Percentiles rank a stretch among this genome's conserved stretches.
Conservation (phyloP, 1,284 basidiomycete species). For the Rhizoctonia solani region DNA sequence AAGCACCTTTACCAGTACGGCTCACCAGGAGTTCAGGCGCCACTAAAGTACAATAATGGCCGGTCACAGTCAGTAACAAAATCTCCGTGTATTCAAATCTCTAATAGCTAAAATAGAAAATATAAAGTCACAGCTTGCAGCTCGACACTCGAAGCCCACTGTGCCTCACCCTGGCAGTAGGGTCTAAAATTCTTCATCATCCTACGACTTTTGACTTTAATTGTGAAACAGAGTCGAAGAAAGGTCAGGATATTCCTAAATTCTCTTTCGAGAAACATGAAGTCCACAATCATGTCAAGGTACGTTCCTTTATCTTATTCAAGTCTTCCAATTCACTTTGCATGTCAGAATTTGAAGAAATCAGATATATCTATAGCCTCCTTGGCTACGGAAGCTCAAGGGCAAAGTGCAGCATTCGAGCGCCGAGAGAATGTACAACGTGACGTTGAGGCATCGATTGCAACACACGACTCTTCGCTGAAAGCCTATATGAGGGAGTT, state of each 20-base stretch:
- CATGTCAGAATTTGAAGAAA: conserved; percentile 19
- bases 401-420: conserved; percentile 55
- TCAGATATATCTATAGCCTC: background rate
- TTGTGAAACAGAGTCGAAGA: conserved; percentile 71
- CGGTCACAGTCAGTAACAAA: background rate
- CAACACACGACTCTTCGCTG: conserved; percentile 31
- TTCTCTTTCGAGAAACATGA: conserved; percentile 55
- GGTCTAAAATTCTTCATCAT: background rate
- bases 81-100: background rate
- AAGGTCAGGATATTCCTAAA: conserved; percentile 80
- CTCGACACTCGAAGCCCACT: conserved; percentile 7
- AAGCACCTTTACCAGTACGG: no score
- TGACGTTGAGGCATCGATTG: background rate
- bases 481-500: conserved; percentile 49
- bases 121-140: conserved; percentile 9
- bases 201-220: background rate
- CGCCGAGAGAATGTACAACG: conserved; percentile 41
- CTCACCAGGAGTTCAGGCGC: background rate
- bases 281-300: conserved; percentile 57
- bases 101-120: background rate
- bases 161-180: conserved; percentile 26
- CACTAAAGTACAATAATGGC: conserved; percentile 2
- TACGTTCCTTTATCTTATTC: conserved; percentile 47
- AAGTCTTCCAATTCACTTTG: background rate
- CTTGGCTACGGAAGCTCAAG: conserved; percentile 18